Conservation (phyloP, 2,329 filamentous ascomycete species). For the Ophiobolus disseminans region DNA sequence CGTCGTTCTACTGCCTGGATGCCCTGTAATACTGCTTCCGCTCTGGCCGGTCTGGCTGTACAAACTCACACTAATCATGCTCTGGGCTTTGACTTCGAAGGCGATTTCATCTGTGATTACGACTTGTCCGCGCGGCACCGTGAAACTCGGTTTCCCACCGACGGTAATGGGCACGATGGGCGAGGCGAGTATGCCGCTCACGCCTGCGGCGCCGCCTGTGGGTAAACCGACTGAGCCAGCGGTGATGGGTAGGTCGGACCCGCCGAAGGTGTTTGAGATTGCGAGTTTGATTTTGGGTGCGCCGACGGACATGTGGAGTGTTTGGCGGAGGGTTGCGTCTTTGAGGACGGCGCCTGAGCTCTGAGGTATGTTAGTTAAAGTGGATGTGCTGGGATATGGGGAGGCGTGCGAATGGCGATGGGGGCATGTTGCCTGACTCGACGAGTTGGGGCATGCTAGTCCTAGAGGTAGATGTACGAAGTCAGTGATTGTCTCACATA, state of each 20-base stretch:
- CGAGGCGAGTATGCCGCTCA: slow-evolving; percentile 57
- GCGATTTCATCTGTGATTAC: slow-evolving; percentile 62
- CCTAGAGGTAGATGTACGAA: no score
- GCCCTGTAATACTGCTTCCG: slow-evolving; percentile 65
- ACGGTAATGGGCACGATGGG: slow-evolving; percentile 51
- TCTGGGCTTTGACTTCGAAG: slow-evolving; percentile 54
- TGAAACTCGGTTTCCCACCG: slow-evolving; percentile 64
- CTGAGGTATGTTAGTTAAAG: slow-evolving; percentile 39
- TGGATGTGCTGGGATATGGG: not conserved
- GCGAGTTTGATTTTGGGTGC: slow-evolving; percentile 66
- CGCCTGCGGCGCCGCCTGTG: slow-evolving; percentile 60
- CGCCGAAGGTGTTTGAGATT: slow-evolving; percentile 71
- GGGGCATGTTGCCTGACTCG: slow-evolving; percentile 68
- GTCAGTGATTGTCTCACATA: no score
- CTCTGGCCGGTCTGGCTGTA: slow-evolving; percentile 65
- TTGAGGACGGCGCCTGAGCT: slow-evolving; percentile 63
- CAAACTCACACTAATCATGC: slow-evolving; percentile 64
- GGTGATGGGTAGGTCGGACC: slow-evolving; percentile 66
- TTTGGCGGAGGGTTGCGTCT: slow-evolving; percentile 71
- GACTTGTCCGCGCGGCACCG: slow-evolving; percentile 51
- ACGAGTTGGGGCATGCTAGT: slow-evolving; percentile 67
- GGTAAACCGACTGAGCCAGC: slow-evolving; percentile 66
- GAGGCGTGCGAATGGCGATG: slow-evolving; percentile 58
- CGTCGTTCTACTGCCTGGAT: slow-evolving; percentile 70
- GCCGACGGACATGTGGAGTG: slow-evolving; percentile 65